These are phyloP conservation scores for Babesia sp. DNA, from an alignment of 169 alveolate species.

Conservation along the genomic window DNA sequence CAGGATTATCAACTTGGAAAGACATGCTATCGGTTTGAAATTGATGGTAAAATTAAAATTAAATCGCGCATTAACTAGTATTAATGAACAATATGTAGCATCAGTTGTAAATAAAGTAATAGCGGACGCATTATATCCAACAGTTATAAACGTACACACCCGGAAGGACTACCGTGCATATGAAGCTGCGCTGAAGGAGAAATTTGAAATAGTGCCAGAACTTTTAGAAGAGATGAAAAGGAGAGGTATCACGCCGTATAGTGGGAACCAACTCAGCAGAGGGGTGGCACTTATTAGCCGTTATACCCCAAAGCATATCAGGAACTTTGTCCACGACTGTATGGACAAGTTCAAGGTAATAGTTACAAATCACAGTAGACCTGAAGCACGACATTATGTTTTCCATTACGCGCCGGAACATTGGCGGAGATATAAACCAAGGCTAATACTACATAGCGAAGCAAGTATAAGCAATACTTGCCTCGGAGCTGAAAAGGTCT, in stretches of 20 bases:
- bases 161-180: neutral
- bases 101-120: neutral
- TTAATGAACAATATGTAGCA: neutral
- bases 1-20: constrained; percentile 1
- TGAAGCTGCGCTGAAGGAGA: neutral
- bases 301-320: neutral
- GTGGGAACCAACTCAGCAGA: neutral
- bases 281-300: neutral
- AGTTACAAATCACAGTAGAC: neutral
- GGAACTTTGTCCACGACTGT: neutral
- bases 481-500: constrained; percentile 11
- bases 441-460: neutral
- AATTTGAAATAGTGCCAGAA: neutral
- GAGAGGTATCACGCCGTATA: neutral
- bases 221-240: neutral
- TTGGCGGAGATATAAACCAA: neutral
- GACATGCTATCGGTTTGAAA: neutral
- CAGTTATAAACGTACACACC: neutral
- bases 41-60: neutral
- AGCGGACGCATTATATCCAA: constrained; percentile 22
- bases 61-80: neutral
- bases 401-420: neutral
- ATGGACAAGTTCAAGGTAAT: constrained; percentile 4
- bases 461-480: neutral
- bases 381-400: constrained; percentile 26